Conservation (phyloP, 139 green algal species). For the Picochlorum sp. region DNA sequence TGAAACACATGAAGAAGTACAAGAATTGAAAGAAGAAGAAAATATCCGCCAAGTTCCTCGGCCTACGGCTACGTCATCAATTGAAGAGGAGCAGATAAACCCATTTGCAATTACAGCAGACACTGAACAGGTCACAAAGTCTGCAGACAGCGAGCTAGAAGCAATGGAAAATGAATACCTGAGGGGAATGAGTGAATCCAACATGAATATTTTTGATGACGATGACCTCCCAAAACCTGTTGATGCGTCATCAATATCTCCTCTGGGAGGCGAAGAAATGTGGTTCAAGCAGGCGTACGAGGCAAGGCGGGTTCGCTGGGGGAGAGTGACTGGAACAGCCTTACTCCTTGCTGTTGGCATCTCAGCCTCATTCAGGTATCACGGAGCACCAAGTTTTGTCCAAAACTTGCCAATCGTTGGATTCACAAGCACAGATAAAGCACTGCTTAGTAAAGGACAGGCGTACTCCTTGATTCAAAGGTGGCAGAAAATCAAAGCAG, state of each 20-base stretch:
- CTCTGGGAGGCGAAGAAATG: slow-evolving; percentile 12
- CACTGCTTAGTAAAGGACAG: not conserved
- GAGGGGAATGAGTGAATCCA: not conserved
- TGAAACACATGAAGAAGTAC: too few relatives aligned
- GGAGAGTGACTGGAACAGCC: not conserved
- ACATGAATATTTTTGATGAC: not conserved
- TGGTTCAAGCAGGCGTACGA: slow-evolving; percentile 6
- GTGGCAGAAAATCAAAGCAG: slow-evolving; percentile 6
- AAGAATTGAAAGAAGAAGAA: too few relatives aligned
- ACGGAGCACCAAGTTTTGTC: not conserved
- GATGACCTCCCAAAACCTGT: slow-evolving; percentile 5
- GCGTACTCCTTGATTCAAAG: not conserved
- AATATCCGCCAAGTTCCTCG: too few relatives aligned
- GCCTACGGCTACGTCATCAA: too few relatives aligned
- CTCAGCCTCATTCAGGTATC: not conserved
- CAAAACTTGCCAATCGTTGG: not conserved
- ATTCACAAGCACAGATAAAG: not conserved
- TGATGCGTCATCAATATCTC: slow-evolving; percentile 1
- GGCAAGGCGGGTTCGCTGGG: slow-evolving; percentile 6
- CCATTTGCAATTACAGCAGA: too few relatives aligned
- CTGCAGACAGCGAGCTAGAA: too few relatives aligned
- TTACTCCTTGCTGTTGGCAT: slow-evolving; percentile 1
- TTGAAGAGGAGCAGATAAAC: too few relatives aligned
- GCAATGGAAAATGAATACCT: not conserved
- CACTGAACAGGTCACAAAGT: too few relatives aligned